A percentile compares a stretch with the other conserved stretches of the same genome.
phyloP scores from a whole-genome alignment of 2,329 filamentous ascomycete species.

The Cephalotrichum gorgonifer region DNA sequence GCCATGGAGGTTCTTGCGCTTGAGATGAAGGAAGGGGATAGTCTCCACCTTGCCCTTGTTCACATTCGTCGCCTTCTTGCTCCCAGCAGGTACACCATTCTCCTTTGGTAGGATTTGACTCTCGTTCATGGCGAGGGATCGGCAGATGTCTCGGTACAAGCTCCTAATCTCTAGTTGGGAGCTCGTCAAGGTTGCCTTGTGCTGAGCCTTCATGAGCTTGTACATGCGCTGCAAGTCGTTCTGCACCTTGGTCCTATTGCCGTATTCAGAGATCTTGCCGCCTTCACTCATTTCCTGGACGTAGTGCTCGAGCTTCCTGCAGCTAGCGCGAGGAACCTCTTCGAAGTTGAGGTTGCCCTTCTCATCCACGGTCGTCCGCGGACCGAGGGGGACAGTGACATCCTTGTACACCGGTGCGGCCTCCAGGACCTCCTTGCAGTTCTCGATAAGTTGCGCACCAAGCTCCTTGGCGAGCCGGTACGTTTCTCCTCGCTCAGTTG shows the following conservation, averaged over 20 bases:
- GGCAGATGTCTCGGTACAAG: conserved; percentile 87
- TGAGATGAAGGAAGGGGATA: conserved; percentile 93
- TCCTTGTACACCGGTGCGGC: conserved; percentile 90
- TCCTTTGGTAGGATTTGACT: conserved; percentile 91
- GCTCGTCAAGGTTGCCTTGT: conserved; percentile 83
- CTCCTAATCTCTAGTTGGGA: conserved; percentile 95
- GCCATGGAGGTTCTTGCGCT: conserved; percentile 84
- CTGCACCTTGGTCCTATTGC: conserved; percentile 95
- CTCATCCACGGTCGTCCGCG: conserved; percentile 83
- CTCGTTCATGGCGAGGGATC: conserved; percentile 94
- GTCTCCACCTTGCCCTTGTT: conserved; percentile 91
- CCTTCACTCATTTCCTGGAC: conserved; percentile 98
- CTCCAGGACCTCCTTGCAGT: conserved; percentile 86
- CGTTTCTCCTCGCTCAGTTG: conserved; percentile 90
- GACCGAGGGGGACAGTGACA: conserved; percentile 82
- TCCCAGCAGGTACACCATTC: conserved; percentile 41
- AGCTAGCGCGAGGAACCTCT: conserved; percentile 76
- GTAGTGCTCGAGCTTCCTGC: conserved; percentile 95
- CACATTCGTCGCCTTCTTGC: conserved; percentile 41
- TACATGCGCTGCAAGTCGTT: conserved; percentile 91
- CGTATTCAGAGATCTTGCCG: conserved; percentile 97
- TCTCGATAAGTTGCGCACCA: conserved; percentile 86
- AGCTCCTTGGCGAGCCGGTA: conserved; percentile 97
- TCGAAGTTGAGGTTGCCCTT: conserved; percentile 89
- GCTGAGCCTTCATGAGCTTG: conserved; percentile 96